phyloP scores from a whole-genome alignment of 2,329 filamentous ascomycete genomes.

The Diaporthe nobilis region DNA sequence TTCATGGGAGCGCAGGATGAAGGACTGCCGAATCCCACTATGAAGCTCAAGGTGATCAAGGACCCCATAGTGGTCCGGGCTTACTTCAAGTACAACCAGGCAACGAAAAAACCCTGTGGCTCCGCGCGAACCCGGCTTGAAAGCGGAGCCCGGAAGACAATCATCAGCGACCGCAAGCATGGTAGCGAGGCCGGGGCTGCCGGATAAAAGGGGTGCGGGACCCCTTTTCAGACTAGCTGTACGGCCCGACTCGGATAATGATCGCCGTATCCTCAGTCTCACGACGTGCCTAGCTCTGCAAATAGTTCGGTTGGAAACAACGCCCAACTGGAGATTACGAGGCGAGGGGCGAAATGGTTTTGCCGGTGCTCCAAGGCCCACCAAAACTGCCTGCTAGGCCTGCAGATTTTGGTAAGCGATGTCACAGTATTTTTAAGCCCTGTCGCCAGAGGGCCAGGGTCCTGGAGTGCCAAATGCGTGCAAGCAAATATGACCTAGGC shows the following conservation, averaged over 20 bases:
- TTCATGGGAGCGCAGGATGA: background rate
- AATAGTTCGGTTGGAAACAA: conserved; percentile 30
- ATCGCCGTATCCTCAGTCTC: conserved; percentile 15
- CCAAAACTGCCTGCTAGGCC: conserved; percentile 10
- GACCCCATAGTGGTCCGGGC: conserved; percentile 11
- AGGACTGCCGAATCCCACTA: conserved; percentile 22
- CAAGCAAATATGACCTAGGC: background rate
- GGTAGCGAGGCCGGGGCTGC: conserved; percentile 24
- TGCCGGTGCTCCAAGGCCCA: conserved; percentile 10
- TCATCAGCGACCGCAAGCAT: background rate
- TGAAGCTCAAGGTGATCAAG: background rate
- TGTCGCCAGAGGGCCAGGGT: background rate
- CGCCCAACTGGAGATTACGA: conserved; percentile 13
- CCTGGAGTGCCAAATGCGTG: background rate
- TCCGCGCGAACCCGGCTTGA: background rate
- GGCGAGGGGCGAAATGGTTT: conserved; percentile 4
- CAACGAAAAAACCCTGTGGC: background rate
- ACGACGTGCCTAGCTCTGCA: conserved; percentile 16
- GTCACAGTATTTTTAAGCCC: conserved; percentile 29
- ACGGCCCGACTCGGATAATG: conserved; percentile 24
- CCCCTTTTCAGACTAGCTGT: conserved; percentile 18
- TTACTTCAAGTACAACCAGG: background rate
- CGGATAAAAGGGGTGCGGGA: conserved; percentile 25
- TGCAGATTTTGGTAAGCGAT: conserved; percentile 25
- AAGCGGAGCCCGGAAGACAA: conserved; percentile 8